Conservation (phyloP, 257 asterid genomes). For the Nicotiana sylvestris region DNA sequence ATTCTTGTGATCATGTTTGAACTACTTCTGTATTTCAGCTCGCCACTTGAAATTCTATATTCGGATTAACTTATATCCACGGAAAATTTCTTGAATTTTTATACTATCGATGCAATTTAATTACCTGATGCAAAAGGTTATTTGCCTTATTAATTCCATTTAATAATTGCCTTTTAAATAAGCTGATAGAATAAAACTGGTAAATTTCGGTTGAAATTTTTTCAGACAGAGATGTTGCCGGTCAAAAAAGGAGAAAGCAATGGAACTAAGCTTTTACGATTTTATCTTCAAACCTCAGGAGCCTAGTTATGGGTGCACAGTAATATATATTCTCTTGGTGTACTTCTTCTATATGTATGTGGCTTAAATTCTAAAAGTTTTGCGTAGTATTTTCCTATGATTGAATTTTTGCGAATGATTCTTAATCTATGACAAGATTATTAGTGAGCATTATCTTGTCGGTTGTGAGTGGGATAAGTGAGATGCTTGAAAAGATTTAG, state of each 20-base stretch:
- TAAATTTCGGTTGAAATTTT: no score
- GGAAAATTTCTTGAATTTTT: no score
- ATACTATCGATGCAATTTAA: no score
- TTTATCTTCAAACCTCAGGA: background rate
- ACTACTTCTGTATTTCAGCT: background rate
- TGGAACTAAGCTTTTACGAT: background rate
- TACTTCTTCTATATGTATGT: background rate
- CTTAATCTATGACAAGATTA: background rate
- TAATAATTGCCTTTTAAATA: no score
- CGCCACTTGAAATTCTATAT: no score
- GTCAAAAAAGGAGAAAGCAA: background rate
- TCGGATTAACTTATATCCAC: no score
- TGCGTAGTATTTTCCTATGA: background rate
- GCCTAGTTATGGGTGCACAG: background rate
- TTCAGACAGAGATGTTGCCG: background rate
- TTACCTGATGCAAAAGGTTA: no score
- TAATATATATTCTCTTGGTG: background rate
- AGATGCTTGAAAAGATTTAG: constrained; percentile 8
- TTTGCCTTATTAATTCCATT: no score
- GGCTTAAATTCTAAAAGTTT: background rate
- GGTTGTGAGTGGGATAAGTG: constrained; percentile 13
- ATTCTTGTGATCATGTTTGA: background rate
- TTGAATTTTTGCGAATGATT: background rate
- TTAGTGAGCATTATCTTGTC: constrained; percentile 21
- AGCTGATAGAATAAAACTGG: no score